Evolutionary conservation across 305 asterid species (phyloP).

Genomic region (Petunia hybrid): DNA sequence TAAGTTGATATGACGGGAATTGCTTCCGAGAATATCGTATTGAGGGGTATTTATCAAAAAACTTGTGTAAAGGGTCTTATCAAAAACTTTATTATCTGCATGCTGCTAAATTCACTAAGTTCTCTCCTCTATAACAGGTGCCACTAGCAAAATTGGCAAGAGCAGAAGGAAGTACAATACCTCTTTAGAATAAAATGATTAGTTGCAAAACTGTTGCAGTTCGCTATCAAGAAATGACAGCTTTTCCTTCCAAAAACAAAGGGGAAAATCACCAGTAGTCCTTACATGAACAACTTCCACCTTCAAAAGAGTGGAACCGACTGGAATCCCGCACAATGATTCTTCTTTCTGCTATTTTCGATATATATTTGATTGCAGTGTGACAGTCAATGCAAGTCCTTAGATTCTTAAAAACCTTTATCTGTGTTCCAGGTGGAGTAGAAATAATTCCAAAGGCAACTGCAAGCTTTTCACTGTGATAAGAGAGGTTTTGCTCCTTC

Average conservation of each 20-base stretch:
- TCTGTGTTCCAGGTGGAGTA: slow-evolving; percentile 56
- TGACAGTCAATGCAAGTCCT: slow-evolving; percentile 87
- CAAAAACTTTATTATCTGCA: background rate
- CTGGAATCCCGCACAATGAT: slow-evolving; percentile 69
- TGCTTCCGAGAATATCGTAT: background rate
- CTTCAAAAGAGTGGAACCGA: slow-evolving; percentile 74
- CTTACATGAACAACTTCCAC: slow-evolving; percentile 72
- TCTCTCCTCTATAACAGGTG: background rate
- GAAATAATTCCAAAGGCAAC: slow-evolving; percentile 77
- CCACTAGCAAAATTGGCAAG: too few relatives aligned
- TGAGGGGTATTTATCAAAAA: background rate
- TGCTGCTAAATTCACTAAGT: background rate
- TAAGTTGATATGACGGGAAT: background rate
- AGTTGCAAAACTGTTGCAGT: background rate
- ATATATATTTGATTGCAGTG: slow-evolving; percentile 73
- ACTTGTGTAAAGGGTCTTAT: background rate
- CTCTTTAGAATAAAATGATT: background rate
- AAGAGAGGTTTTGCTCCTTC: slow-evolving; percentile 66
- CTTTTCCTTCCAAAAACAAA: background rate
- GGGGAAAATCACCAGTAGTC: slow-evolving; percentile 69
- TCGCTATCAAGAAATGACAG: background rate
- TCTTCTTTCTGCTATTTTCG: slow-evolving; percentile 62
- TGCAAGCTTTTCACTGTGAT: slow-evolving; percentile 86
- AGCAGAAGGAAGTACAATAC: background rate
- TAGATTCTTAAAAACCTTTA: slow-evolving; percentile 82